Evolutionary conservation across 2,329 filamentous ascomycete genomes (phyloP), one percentile per base, ranked within the genome.

Genomic region (Aspergillus transmontanensis): DNA sequence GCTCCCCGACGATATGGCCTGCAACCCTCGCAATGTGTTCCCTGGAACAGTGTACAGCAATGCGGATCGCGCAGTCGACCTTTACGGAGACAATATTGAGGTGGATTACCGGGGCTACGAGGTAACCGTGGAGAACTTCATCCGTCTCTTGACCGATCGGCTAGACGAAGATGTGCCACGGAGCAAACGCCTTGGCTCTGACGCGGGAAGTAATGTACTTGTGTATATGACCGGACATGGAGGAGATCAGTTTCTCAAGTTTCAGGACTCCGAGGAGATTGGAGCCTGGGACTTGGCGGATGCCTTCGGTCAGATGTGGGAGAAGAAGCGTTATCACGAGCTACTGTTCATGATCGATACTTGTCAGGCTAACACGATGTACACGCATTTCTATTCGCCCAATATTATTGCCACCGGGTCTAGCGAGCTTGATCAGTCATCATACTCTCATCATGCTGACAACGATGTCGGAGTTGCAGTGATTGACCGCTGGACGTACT

Each of bases 261-360:
- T 99, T 74, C 95, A 99, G 78, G 95, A 99, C 72, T 92, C 93
- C 7, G 95, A 99, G 78, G 95, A 99, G 80, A 98, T 99, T 69
- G 94, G 93, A 61, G 93, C 93, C 0, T 97, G 96, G 77, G 95
- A 99, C 80, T 83, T 99, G 62, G 95, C 96, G 6, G 93, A 99
- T 78, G 95, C 95, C 0, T 98, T 99, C 77, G 93, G 96, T 79
- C 94, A 99, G 83, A 99, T 99, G 95, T 97, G 94, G 92, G 95
- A 99, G 85, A 99, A 99, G 88, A 96, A 96, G 83, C 90, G 95
- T 83, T 99, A 98, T 79, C 92, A 98, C 77, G 95, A 99, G 80
- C 89, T 99, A 70, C 87, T 99, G 62, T 99, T 99, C 84, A 99
- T 99, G 95, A 99, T 99, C 80, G 95, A 99, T 78, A 99, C 95